These are phyloP conservation scores for Hypoxylon sp. DNA, from an alignment of 2,329 filamentous ascomycete species.

Conservation along the genomic window DNA sequence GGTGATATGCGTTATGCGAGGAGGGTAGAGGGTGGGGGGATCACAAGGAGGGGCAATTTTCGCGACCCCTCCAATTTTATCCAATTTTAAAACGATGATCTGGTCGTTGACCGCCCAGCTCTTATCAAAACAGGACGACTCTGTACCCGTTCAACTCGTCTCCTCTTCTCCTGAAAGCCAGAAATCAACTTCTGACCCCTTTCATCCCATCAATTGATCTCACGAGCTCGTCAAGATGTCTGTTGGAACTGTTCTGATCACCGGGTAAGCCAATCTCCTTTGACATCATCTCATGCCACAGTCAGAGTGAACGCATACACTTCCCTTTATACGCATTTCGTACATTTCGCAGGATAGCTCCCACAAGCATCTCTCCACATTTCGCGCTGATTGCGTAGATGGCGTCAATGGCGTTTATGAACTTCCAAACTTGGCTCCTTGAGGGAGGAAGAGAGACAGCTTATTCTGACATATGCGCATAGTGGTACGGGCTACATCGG, in stretches of 20 bases:
- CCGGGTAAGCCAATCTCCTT: conserved; percentile 71
- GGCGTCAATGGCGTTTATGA: not conserved
- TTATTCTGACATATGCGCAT: conserved; percentile 37
- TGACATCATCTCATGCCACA: not conserved
- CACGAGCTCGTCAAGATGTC: conserved; percentile 63
- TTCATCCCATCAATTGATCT: conserved; percentile 27
- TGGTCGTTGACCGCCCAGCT: conserved; percentile 31
- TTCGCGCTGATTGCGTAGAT: not conserved
- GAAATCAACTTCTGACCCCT: conserved; percentile 14
- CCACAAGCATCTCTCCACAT: not conserved
- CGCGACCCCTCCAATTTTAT: conserved; percentile 34
- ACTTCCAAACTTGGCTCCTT: not conserved
- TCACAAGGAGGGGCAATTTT: conserved; percentile 27
- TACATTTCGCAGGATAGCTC: not conserved
- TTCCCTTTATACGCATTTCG: not conserved
- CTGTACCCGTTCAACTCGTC: conserved; percentile 6
- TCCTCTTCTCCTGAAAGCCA: not conserved
- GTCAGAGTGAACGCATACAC: not conserved
- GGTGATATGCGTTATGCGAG: conserved; percentile 12
- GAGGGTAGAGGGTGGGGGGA: conserved; percentile 1
- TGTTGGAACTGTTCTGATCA: conserved; percentile 87
- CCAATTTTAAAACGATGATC: conserved; percentile 32
- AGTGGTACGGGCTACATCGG: conserved; percentile 99
- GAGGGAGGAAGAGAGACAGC: not conserved
- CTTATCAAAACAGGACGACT: conserved; percentile 20